These are phyloP conservation scores for Caryopteris hybrid DNA, from an alignment of 305 asterid genomes.

Conservation along the genomic window DNA sequence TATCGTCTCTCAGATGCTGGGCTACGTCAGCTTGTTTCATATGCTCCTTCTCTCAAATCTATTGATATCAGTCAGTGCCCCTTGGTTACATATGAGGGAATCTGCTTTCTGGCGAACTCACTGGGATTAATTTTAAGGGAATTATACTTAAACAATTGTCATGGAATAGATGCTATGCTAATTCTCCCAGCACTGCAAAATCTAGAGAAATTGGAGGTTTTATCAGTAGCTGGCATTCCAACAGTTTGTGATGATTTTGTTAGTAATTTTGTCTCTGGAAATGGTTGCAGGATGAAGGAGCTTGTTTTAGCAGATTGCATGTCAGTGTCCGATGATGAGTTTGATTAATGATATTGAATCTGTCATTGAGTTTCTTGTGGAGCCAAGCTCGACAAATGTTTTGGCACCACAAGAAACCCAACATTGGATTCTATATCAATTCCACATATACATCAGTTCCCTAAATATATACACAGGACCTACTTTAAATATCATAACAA, in stretches of 20 bases:
- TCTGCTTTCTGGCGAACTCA: constrained; percentile 49
- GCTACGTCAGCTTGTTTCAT: constrained; percentile 48
- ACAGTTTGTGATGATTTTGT: constrained; percentile 72
- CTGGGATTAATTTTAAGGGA: constrained; percentile 67
- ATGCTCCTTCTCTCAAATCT: constrained; percentile 82
- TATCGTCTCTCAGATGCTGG: constrained; percentile 88
- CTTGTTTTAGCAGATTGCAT: constrained; percentile 66
- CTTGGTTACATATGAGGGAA: constrained; percentile 68
- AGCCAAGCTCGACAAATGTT: too few relatives aligned
- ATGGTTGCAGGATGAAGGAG: constrained; percentile 77
- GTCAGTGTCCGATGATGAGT: constrained; percentile 39
- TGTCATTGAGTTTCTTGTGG: too few relatives aligned
- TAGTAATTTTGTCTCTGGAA: constrained; percentile 32
- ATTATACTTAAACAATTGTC: constrained; percentile 61
- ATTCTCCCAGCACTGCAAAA: constrained; percentile 62
- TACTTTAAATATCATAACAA: background rate
- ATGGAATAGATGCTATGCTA: constrained; percentile 66
- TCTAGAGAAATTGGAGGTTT: constrained; percentile 75
- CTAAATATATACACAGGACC: too few relatives aligned
- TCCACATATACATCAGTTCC: too few relatives aligned
- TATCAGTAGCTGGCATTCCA: constrained; percentile 65
- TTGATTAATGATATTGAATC: background rate
- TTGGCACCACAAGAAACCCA: too few relatives aligned
- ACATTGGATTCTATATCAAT: too few relatives aligned
- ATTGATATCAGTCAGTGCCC: constrained; percentile 82